phyloP scores from a whole-genome alignment of 306 rosid species.

The Citrullus mucosospermus region DNA sequence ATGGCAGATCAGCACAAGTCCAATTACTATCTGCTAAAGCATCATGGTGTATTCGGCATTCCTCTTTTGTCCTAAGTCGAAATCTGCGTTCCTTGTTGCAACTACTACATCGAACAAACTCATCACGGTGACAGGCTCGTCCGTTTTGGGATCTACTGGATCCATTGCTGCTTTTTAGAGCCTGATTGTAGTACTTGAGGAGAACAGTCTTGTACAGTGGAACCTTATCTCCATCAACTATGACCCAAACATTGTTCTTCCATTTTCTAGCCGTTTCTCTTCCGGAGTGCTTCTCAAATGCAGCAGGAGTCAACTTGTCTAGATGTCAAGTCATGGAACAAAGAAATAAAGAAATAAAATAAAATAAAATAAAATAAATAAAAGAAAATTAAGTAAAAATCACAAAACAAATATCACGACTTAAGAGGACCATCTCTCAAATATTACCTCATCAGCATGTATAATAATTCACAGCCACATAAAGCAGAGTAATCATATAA shows the following conservation, averaged over 20 bases:
- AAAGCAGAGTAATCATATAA: neutral
- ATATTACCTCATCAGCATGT: neutral
- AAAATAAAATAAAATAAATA: conserved; percentile 6
- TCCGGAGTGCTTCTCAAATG: conserved; percentile 97
- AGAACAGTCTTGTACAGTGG: conserved; percentile 74
- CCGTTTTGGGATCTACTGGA: conserved; percentile 59
- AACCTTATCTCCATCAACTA: conserved; percentile 72
- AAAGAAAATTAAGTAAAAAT: neutral
- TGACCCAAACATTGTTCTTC: conserved; percentile 94
- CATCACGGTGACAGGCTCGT: conserved; percentile 73
- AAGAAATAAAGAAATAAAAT: conserved; percentile 7
- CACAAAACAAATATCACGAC: neutral
- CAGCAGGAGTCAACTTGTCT: conserved; percentile 81
- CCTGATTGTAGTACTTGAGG: conserved; percentile 89
- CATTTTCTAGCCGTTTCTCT: conserved; percentile 94
- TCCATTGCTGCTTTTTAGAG: conserved; percentile 52
- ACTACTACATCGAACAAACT: conserved; percentile 57
- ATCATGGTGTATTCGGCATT: conserved; percentile 82
- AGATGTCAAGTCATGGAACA: neutral
- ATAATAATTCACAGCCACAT: neutral
- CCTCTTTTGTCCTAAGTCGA: conserved; percentile 82
- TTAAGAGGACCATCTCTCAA: neutral
- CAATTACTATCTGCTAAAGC: conserved; percentile 68
- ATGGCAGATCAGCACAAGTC: conserved; percentile 76
- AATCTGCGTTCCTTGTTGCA: conserved; percentile 91